These are phyloP conservation scores for Dissophora ornata DNA, from an alignment of 192 early-diverging fungal genomes.

Conservation along the genomic window DNA sequence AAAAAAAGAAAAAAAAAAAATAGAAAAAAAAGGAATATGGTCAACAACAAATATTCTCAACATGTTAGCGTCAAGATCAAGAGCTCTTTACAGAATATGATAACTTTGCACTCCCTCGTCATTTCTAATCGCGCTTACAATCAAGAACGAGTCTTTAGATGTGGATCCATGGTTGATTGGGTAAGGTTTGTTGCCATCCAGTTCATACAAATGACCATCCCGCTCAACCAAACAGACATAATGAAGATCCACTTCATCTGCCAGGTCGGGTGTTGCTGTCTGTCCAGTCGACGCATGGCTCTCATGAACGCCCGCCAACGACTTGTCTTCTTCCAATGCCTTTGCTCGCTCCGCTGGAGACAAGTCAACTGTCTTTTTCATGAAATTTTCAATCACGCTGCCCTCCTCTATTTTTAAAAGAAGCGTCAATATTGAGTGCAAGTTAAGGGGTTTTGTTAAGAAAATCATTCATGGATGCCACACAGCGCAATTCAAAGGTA, in stretches of 20 bases:
- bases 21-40: too few species aligned
- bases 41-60: too few species aligned
- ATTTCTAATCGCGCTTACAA: constrained; percentile 35
- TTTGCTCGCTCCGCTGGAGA: constrained; percentile 80
- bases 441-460: too few species aligned
- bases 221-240: constrained; percentile 87
- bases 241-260: constrained; percentile 84
- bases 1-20: too few species aligned
- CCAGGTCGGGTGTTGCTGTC: constrained; percentile 76
- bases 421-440: too few species aligned
- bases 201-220: constrained; percentile 85
- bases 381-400: constrained; percentile 73
- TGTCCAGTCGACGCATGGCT: constrained; percentile 70
- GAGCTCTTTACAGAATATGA: too few species aligned
- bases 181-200: constrained; percentile 85
- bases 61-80: too few species aligned
- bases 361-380: constrained; percentile 68
- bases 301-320: constrained; percentile 67
- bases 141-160: constrained; percentile 62
- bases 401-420: constrained; percentile 46
- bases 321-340: constrained; percentile 71
- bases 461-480: too few species aligned
- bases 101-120: too few species aligned
- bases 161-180: constrained; percentile 88
- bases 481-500: too few species aligned